Evolutionary conservation across 202 grass and related monocot genomes (phyloP).

Genomic region (Setaria viridis): DNA sequence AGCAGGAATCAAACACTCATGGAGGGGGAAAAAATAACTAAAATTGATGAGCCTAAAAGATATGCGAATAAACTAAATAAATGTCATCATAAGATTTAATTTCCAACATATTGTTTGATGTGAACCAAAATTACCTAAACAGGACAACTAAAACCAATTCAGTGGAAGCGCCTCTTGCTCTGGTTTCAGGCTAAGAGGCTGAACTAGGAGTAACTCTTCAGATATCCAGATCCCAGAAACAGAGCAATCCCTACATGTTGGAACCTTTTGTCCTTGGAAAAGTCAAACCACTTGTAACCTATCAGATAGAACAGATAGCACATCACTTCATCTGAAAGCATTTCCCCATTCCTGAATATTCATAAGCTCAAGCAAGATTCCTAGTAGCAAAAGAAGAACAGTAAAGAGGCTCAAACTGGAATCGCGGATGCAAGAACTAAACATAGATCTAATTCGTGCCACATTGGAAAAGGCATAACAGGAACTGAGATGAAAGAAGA

Average conservation of each 20-base stretch:
- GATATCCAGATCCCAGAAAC: conserved; percentile 9
- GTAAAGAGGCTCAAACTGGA: neutral
- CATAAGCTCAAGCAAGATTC: neutral
- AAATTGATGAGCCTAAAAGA: neutral
- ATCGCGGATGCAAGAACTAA: neutral
- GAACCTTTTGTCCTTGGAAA: conserved; percentile 10
- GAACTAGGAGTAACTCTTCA: neutral
- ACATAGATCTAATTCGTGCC: conserved; percentile 18
- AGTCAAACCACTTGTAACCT: conserved; percentile 26
- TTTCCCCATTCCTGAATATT: neutral
- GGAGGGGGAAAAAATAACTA: neutral
- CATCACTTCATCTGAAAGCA: conserved; percentile 31
- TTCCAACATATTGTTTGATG: neutral
- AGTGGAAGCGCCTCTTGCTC: neutral
- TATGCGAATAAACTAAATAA: conserved; percentile 14
- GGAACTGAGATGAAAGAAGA: neutral
- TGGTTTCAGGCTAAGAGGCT: neutral
- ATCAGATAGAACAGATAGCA: conserved; percentile 29
- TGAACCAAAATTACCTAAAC: neutral
- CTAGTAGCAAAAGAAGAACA: neutral
- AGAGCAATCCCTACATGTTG: conserved; percentile 8
- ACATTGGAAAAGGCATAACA: conserved; percentile 7
- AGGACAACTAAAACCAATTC: conserved; percentile 4
- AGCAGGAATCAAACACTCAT: neutral
- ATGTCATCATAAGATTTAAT: neutral